Evolutionary conservation across 306 rosid genomes (phyloP).

Genomic region (Mimosa bimucronata): DNA sequence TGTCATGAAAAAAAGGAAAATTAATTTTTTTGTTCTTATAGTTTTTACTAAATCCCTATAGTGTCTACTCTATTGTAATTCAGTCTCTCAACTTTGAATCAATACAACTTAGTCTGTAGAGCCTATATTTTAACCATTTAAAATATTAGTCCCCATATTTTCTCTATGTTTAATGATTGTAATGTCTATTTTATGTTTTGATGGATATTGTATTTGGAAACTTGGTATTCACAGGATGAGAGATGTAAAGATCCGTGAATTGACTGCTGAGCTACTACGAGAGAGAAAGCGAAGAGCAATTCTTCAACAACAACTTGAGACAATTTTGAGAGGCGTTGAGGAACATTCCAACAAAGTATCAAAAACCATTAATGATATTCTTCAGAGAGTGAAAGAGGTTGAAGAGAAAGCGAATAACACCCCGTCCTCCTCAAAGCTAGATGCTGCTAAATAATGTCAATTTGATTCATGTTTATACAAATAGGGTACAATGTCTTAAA

Average conservation of each 20-base stretch:
- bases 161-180: background rate
- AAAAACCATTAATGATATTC: constrained; percentile 49
- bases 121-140: too few species aligned
- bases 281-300: constrained; percentile 62
- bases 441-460: constrained; percentile 21
- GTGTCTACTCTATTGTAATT: too few species aligned
- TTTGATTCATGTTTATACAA: constrained; percentile 17
- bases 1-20: background rate
- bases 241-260: constrained; percentile 58
- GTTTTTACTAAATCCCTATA: too few species aligned
- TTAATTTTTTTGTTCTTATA: too few species aligned
- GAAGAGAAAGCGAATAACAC: constrained; percentile 33
- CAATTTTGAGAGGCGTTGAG: constrained; percentile 56
- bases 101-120: too few species aligned
- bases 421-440: constrained; percentile 29
- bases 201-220: background rate
- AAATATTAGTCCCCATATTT: too few species aligned
- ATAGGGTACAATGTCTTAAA: background rate
- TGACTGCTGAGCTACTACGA: constrained; percentile 59
- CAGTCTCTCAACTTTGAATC: too few species aligned
- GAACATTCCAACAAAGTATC: constrained; percentile 58
- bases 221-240: constrained; percentile 54
- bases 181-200: background rate
- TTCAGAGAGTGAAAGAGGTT: constrained; percentile 56
- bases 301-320: constrained; percentile 55